Base-by-base conservation (phyloP, 73 alveolate genomes). In the Diophrys appendiculata region DNA sequence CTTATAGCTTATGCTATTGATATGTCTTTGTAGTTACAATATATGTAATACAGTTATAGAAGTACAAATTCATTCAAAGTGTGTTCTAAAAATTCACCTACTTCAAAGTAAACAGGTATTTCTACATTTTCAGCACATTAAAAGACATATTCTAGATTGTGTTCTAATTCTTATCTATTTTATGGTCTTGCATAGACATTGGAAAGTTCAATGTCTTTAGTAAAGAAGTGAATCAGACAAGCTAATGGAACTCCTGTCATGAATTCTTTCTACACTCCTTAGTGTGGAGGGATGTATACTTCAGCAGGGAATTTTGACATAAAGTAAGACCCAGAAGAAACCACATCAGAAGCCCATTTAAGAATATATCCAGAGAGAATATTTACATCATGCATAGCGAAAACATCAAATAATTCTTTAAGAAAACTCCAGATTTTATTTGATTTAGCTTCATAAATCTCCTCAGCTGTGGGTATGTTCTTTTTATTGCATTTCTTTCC, bases 251-350 rank as follows among this genome's bases (percentile, higher is more conserved):
- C 30, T 3, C 71, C 71, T 23, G 13, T 11, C 13, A 31, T 11
- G 28, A 60, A 60, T 23, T 60, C 71, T 23, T 60, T 60, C 31
- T 23, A 31, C 18, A 60, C 33, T 3, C 71, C 28, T 23, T 23
- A 11, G 71, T 60, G 25, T 2, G 71, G 71, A 31, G 71, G 71
- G 11, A n/a, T n/a, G n/a, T n/a, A n/a, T n/a, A n/a, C n/a, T n/a
- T 60, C 71, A 60, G 30, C 18, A 60, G 71, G 5, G 31, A 2
- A 27, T 60, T 23, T 60, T 3, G 33, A 23, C 11, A 60, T 27
- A 3, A 23, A 60, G 28, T 23, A 11, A 13, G 11, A 3, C 11
- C 25, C 18, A 2, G 18, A 13, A 11, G 30, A 23, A 60, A 60
- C 5, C 71, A 60, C 71, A 3, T 23, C 25, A 27, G 18, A 2